Evolutionary conservation across 2,329 filamentous ascomycete species (phyloP), one percentile per base, ranked within the genome.

Genomic region (Penicillium corylophilum): DNA sequence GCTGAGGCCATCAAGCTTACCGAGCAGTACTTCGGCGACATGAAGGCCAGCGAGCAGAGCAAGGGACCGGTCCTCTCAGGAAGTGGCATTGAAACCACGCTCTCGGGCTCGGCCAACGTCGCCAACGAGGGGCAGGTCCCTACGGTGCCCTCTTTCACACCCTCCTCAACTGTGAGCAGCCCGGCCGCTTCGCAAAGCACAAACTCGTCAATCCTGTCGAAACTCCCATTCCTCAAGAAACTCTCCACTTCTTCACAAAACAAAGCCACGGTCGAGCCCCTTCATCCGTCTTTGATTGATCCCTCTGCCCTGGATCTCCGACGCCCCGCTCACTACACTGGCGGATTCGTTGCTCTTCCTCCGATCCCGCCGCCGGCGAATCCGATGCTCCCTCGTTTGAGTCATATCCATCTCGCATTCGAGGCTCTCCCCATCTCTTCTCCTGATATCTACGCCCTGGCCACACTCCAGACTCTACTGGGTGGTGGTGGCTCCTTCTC

Each of bases 401-500:
- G 90, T 18, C 89, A 99, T 73, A 92, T 99, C 64, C 91, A 97
- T 76, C 82, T 99, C 60, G 92, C 91, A 51, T 97, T 99, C 64
- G 94, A 99, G 77, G 92, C 91, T 23, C 83, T 96, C 1, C 90
- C 93, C 46, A 94, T 99, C 67, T 86, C 84, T 20, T 93, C 89
- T 2, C 85, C 90, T 12, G 93, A 97, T 70, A 96, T 99, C 65
- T 99, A 97, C 75, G 92, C 94, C 16, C 85, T 97, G 40, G 94
- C 94, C 6, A 96, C 93, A 0, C 81, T 99, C 1, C 95, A 97
- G 74, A 97, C 91, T 1, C 87, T 99, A 9, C 89, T 99, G 29
- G 94, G 94, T 51, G 94, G 94, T 43, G 94, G 94, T 44, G 94
- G 94, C 22, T 96, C 92, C 50, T 99, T 99, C 78, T 95, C 90